Percentiles rank a stretch among this genome's conserved stretches.
These are phyloP conservation scores for Exophiala mesophila DNA, from an alignment of 2,329 filamentous ascomycete genomes.

Conservation along the genomic window DNA sequence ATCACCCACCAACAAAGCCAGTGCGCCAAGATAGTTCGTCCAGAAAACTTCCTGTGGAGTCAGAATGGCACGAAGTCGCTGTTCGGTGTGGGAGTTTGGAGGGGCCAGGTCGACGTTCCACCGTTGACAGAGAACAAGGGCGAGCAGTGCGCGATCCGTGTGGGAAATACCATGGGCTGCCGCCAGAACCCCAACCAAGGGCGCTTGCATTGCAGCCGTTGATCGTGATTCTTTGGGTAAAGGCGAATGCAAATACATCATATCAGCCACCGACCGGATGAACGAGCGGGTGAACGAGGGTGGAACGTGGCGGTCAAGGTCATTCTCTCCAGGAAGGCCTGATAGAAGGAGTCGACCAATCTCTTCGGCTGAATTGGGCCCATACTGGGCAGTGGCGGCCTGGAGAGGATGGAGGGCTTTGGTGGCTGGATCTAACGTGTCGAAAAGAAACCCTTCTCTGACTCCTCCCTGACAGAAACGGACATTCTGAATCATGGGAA, in stretches of 20 bases:
- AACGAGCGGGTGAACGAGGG: constrained; percentile 27
- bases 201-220: constrained; percentile 31
- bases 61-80: constrained; percentile 29
- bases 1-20: constrained; percentile 30
- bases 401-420: constrained; percentile 64
- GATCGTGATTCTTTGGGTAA: constrained; percentile 33
- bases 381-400: constrained; percentile 54
- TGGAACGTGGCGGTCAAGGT: constrained; percentile 27
- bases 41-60: constrained; percentile 35
- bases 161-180: constrained; percentile 34
- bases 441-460: constrained; percentile 72
- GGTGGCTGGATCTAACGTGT: constrained; percentile 49
- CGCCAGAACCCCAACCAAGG: constrained; percentile 32
- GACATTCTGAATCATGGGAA: constrained; percentile 67
- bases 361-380: constrained; percentile 39
- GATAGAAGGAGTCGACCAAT: constrained; percentile 47
- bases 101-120: constrained; percentile 31
- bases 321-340: constrained; percentile 36
- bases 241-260: constrained; percentile 31
- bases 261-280: constrained; percentile 31
- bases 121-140: constrained; percentile 32
- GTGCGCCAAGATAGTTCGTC: constrained; percentile 30
- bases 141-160: constrained; percentile 31
- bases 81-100: constrained; percentile 29
- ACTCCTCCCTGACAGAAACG: constrained; percentile 87